Percentiles rank a stretch among this genome's conserved stretches.
Conservation (phyloP, 441 rosid species). For the Lepidium campestre region DNA sequence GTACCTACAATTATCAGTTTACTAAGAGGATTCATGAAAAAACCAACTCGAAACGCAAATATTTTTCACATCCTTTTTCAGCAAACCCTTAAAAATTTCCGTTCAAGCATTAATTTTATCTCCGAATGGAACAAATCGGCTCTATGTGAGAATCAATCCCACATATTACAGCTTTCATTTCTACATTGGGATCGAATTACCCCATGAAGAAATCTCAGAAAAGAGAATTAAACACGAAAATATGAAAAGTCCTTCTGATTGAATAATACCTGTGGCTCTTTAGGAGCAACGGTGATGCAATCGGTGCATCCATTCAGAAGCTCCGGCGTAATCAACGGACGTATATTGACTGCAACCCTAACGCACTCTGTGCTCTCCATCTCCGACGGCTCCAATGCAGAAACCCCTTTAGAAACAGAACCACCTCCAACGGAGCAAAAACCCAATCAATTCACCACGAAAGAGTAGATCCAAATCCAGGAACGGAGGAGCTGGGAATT, state of each 20-base stretch:
- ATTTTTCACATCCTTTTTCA: too few species aligned
- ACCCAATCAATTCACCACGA: neutral
- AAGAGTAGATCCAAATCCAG: neutral
- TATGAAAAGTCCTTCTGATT: neutral
- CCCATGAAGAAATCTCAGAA: neutral
- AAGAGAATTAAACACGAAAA: neutral
- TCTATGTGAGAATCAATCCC: neutral
- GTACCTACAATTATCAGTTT: neutral
- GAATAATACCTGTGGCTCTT: constrained; percentile 78
- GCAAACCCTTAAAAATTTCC: neutral
- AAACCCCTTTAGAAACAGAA: constrained; percentile 3
- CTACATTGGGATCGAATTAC: neutral
- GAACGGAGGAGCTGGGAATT: constrained; percentile 10
- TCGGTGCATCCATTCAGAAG: constrained; percentile 82
- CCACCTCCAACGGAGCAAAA: neutral
- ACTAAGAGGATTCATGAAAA: neutral
- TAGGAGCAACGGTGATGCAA: constrained; percentile 75
- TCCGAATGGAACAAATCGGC: neutral
- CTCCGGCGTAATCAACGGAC: constrained; percentile 86
- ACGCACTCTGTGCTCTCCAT: constrained; percentile 81
- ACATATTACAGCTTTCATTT: neutral
- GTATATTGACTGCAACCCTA: constrained; percentile 78
- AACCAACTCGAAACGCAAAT: neutral
- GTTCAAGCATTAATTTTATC: neutral
- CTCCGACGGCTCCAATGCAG: neutral